Base-by-base conservation (phyloP, 352 stramenopile species). In the Albugo candida region DNA sequence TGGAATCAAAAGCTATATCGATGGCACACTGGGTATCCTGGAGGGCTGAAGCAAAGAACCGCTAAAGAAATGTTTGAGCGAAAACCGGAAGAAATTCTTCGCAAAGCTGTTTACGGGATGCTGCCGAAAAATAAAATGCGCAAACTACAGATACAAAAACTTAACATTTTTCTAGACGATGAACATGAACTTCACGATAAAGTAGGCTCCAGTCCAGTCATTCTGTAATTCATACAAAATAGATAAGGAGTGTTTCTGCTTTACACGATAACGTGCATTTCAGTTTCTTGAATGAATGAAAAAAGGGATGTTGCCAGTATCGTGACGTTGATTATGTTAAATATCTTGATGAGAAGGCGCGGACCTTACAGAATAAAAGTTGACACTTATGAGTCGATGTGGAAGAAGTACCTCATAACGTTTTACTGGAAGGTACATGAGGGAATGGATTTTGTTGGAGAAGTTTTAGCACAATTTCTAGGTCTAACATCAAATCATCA, bases 11-110 rank as follows among this genome's bases (percentile, higher is more conserved):
- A 98, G 76, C 61, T 98, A 52, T 99, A 98, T 71, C 66, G 81
- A 53, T 98, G 94, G 94, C 95, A 99, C 74, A 98, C 94, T 41
- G 92, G 93, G 48, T 95, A 97, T 70, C 89, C 93, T 18, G 95
- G 95, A 21, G 94, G 94, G 0, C 63, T 99, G 21, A 98, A 98
- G 79, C 60, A 95, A 64, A 78, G 91, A 50, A 86, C 81, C 31
- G 91, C 94, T n/a, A 74, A 91, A 49, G 81, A 98, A 51, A 74
- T 97, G 58, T 82, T 96, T 47, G 83, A 93, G 44, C 75, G 84
- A 56, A 96, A 97, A 56, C 91, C 94, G 18, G 88, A 95, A 58
- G 83, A 96, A 35, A 84, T 98, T 47, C 67, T 99, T 51, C 76
- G 84, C 51, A 94, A 95, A 54, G 93, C 94, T 5, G 89, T 99